Percentiles rank a stretch among this genome's conserved stretches.
phyloP scores from a whole-genome alignment of 2,329 filamentous ascomycete species.

The Trichoderma sp. region DNA sequence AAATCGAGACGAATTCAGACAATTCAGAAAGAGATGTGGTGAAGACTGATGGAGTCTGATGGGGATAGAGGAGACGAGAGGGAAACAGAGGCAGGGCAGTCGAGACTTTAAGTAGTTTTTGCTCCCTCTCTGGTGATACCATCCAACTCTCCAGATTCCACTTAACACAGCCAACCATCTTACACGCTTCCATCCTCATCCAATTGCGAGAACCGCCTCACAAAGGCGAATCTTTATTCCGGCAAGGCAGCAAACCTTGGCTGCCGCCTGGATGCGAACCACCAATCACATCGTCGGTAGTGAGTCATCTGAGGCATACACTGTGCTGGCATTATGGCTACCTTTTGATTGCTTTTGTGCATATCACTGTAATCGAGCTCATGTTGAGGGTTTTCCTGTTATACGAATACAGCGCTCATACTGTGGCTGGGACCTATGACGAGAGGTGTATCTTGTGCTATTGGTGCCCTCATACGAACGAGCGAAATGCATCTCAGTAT shows the following conservation, averaged over 20 bases:
- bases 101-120: neutral
- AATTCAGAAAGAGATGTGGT: neutral
- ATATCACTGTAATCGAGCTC: neutral
- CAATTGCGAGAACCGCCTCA: neutral
- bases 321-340: neutral
- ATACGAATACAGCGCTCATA: neutral
- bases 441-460: neutral
- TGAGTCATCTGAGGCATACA: neutral
- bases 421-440: neutral
- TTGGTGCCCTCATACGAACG: neutral
- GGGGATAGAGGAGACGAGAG: neutral
- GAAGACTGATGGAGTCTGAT: neutral
- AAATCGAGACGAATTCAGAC: too few relatives aligned
- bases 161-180: conserved; percentile 17
- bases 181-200: neutral
- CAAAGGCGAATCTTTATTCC: neutral
- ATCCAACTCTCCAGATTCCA: neutral
- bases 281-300: too few relatives aligned
- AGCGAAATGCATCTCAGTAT: too few relatives aligned
- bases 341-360: too few relatives aligned
- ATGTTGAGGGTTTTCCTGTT: too few relatives aligned
- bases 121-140: neutral
- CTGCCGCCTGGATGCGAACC: neutral
- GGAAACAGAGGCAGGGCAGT: neutral
- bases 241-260: neutral